Base-by-base conservation (phyloP, 768 basidiomycete genomes). In the Tylopilus cervinicoccineus region DNA sequence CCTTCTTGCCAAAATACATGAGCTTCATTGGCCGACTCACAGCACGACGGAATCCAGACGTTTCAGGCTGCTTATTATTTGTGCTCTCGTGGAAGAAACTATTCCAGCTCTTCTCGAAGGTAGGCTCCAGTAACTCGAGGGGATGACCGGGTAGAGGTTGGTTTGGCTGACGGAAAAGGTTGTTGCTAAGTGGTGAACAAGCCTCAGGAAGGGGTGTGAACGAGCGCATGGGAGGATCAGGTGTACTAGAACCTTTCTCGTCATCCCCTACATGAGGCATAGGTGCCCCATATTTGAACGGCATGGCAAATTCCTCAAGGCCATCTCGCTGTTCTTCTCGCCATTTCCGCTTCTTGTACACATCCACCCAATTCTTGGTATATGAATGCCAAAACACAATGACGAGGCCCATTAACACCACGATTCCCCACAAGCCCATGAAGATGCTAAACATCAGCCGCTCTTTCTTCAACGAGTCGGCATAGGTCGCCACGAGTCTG, bases 361-460 rank as follows among this genome's bases (percentile, higher is more conserved):
- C 68, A 60, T 81, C 78, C 24, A 78, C 49, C 65, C 69, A 70
- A 8, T 63, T 60, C 34, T 69, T 74, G 23, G 76, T 80, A 61
- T 79, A 83, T 4, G 85, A 76, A 60, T 89, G 78, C 86, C 86
- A 91, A 41, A 86, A 70, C 36, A 93, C 70, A 58, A 90, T 69
- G 48, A 61, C 61, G 24, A 91, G 60, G 13, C 79, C 94, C 78
- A 94, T 86, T 49, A 95, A 59, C 24, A 93, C 83, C 38, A 96
- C 89, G 31, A 91, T 33, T 16, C 70, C 78, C 93, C 93, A 98
- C 2, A 97, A 71, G 0, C 70, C 85, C 55, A 95, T 75, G 71
- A 96, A 92, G 54, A 94, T 74, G 2, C 66, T 65, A 63, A 95
- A 96, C 75, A 92, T 88, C 51, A 91, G 64, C 28, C 87, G 81